Evolutionary conservation across 768 basidiomycete genomes (phyloP), one percentile per base, ranked within the genome.

Genomic region (Tricholomella constricta): DNA sequence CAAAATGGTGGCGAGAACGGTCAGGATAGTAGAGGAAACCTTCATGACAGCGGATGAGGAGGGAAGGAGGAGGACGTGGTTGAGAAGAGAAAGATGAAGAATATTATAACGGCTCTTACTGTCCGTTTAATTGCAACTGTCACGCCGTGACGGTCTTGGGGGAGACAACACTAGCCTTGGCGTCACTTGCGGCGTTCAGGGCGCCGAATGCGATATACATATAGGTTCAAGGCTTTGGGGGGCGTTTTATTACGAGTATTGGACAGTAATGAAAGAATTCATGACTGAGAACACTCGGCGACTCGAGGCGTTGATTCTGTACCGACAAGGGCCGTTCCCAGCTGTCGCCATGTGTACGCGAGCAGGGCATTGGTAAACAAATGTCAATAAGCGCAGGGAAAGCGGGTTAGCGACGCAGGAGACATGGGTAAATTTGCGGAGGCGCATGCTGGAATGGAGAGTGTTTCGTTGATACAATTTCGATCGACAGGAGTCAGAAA

Each of bases 31-130:
- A 57, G 73, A 62, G 47, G 70, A 60, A 56, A 77, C 52, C 72
- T 75, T 80, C 81, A 83, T 82, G 54, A 56, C 59, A 48, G 44
- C 51, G 40, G 64, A 62, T 26, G 46, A 58, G 52, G 50, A 58
- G 57, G 37, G 29, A 54, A 44, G 35, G 34, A 45, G 50, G 54
- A 29, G 42, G 50, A 55, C 25, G 53, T 49, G 47, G 57, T 43
- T 36, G 43, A 53, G 31, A 47, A 19, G 43, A 53, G 34, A 57
- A 52, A 57, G 50, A 57, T 55, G 37, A 36, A 48, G 36, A 55
- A 19, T 22, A 34, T 17, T 8, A 14, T 31, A 29, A 34, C 55
- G 55, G 53, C 3, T 22, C 45, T 27, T 43, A 53, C 25, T 38
- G 37, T 19, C 51, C 51, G 47, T 44, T 44, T 48, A 51, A 56